Conservation (phyloP, 371 early-diverging fungal species). For the Saksenaea oblongispora region DNA sequence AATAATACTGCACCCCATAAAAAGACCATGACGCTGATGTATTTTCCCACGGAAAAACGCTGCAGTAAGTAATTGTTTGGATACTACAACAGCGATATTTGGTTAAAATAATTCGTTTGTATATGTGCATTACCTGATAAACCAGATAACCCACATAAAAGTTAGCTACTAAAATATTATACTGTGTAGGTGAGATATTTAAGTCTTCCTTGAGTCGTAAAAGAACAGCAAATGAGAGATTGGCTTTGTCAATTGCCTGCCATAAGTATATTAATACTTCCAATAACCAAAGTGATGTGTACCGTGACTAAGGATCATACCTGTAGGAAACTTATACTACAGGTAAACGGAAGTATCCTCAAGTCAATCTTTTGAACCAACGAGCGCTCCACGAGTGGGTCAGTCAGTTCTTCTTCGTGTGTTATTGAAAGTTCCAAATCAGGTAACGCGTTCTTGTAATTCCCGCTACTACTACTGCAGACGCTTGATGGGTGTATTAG, state of each 20-base stretch:
- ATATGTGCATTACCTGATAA: constrained; percentile 29
- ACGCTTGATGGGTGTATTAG: neutral
- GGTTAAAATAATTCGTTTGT: neutral
- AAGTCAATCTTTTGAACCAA: constrained; percentile 38
- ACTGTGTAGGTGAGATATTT: constrained; percentile 24
- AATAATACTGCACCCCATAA: constrained; percentile 37
- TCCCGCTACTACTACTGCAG: neutral
- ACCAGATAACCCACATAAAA: constrained; percentile 43
- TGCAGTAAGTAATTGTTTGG: constrained; percentile 46
- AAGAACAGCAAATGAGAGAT: constrained; percentile 32
- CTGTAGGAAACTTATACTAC: constrained; percentile 39
- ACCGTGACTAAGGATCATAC: constrained; percentile 8
- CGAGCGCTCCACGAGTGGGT: constrained; percentile 22
- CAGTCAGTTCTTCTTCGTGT: neutral
- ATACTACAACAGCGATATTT: constrained; percentile 16
- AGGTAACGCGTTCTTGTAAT: neutral
- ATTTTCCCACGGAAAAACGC: constrained; percentile 27
- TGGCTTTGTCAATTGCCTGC: constrained; percentile 45
- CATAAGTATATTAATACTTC: neutral
- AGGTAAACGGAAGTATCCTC: constrained; percentile 38
- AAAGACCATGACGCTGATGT: constrained; percentile 32
- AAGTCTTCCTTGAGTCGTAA: constrained; percentile 33
- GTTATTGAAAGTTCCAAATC: neutral
- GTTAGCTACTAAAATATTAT: constrained; percentile 30
- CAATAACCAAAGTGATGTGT: neutral